Evolutionary conservation across 352 stramenopile genomes (phyloP), one percentile per base, ranked within the genome.

Genomic region (Phytophthora citricola): DNA sequence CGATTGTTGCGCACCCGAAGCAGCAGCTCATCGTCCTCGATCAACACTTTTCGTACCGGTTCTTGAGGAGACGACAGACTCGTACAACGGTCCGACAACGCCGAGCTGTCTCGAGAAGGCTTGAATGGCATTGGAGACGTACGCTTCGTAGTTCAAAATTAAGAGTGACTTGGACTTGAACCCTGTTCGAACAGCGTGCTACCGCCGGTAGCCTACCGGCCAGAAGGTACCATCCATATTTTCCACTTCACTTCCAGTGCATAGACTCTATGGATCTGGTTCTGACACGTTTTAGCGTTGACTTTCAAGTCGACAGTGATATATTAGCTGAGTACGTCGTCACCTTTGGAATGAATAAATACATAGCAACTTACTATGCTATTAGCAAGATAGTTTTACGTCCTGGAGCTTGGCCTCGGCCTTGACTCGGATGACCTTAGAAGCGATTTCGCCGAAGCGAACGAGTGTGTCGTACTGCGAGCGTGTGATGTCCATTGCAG

Each of bases 381-480:
- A 20, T 20, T 20, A 20, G 17, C 17, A 20, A 34, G 7, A 9
- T 8, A 40, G 8, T 4, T 12, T 44, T 50, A 43, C 40, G 20
- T 29, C 29, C 43, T 67, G 41, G 3, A 71, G 40, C 52, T 71
- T 74, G 4, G 50, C 43, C 32, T 76, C 63, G 3, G 60, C 73
- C 39, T 73, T 74, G 1, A 71, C 58, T 58, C 60, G 61, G 27
- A 81, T 78, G 39, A 81, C 68, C 29, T 71, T 75, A 31, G 73
- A 81, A 5, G 73, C 73, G 43, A 81, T 78, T 14, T 76, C 48
- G 3, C 73, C 73, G 27, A 81, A 81, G 2, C 66, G 61, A 14
- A 63, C 51, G 8, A 77, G 60, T 10, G 64, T 77, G 9, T 63
- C 69, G 40, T 71, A 77, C 59, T 77, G 69, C 26, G 59, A 71